Base-by-base conservation (phyloP, 1,139 yeast genomes). In the Diutina pseudorugosa region DNA sequence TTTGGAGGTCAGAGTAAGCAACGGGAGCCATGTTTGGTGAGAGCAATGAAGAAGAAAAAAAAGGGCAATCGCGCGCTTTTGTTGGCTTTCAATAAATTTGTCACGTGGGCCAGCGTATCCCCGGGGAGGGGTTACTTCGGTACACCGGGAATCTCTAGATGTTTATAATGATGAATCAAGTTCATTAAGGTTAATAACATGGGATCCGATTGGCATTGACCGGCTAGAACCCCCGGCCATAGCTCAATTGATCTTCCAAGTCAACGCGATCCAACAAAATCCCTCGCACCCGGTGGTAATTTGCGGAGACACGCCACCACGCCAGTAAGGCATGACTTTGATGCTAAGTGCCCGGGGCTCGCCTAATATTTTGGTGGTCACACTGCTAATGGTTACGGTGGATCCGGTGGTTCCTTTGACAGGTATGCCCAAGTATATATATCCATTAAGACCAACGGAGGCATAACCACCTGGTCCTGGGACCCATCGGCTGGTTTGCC, bases 1-100 rank as follows among this genome's bases (percentile, higher is more conserved):
- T 89, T 68, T 93, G 84, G 69, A 91, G 85, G 72, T 89, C 96
- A 61, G 95, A 81, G 78, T 81, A 87, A 67, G 89, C 85, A 65
- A 89, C 83, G 59, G 89, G 88, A 55, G 73, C 73, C 75, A 71
- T 71, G 63, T 57, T n/a, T 65, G 47, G 14, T 19, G 12, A 44
- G 19, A 9, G 30, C 27, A 20, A 50, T 16, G 30, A 44, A 33
- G 44, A 49, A 44, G 47, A 52, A 43, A 50, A 49, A 50, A 50
- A 33, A 16, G 52, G 18, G 47, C 42, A 40, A 40, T 40, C 42
- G 42, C 20, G 18, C 30, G 47, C 33, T 43, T 43, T 21, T 43
- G 25, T 43, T 20, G 23, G 47, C 33, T 25, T 16, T 11, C 11
- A 19, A 40, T 8, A 18, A 19, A 8, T 7, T 25, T 21, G 30